Base-by-base conservation (phyloP, 1,139 yeast genomes). In the Suhomyces bolitotheri region DNA sequence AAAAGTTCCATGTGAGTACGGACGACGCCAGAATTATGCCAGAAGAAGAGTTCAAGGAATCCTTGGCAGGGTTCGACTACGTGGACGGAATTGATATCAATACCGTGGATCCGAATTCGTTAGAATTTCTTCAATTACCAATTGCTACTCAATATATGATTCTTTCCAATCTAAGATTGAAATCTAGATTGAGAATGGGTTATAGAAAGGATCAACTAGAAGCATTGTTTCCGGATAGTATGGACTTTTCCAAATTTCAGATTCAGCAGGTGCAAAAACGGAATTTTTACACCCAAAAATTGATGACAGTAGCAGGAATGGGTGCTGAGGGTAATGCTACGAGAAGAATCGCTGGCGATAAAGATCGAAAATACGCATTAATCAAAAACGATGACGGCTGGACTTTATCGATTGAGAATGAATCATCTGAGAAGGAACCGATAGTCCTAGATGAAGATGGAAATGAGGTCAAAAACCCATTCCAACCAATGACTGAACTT, bases 161-260 rank as follows among this genome's bases (percentile, higher is more conserved):
- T 2, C 63, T 94, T 16, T 87, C 92, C 8, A 88, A 88, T 38
- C 74, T 95, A 13, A 62, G 99, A 37, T 64, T 89, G 22, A 74
- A 88, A 44, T 90, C 97, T 0, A 66, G 99, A 38, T 73, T 94
- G 56, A 80, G 99, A 64, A 83, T 94, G 95, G 99, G 99, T 0
- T 88, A 84, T 53, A 73, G 90, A 0, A 87, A 88, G 41, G 92
- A 86, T 11, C 97, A 94, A 52, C 64, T 94, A 19, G 86, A 87
- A 46, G 66, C 75, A 4, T 64, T 88, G 40, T 94, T 92, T 50
- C 94, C 96, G 0, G 73, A 86, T 51, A 78, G 89, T 38, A 74
- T 87, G 78, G 97, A 89, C 41, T 94, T 94, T 53, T 89, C 97
- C 12, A 81, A 76, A 50, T 94, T 94, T 57, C 99, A 94, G 58